Evolutionary conservation across 768 basidiomycete species (phyloP).

Genomic region (Boletus speciosus): DNA sequence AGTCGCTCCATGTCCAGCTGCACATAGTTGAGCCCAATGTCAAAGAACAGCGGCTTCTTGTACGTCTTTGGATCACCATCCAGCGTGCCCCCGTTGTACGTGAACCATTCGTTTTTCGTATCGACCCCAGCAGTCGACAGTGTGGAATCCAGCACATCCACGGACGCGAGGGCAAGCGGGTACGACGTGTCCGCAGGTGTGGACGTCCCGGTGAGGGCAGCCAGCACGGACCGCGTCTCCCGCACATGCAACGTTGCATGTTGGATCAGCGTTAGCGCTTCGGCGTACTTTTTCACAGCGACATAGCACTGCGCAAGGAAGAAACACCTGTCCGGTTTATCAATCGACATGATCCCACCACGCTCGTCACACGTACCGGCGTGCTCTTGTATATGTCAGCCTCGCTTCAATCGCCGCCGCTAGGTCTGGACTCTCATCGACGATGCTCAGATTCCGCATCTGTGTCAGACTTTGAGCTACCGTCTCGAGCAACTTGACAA

Average conservation of each 20-base stretch:
- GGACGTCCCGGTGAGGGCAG: slow-evolving; percentile 45
- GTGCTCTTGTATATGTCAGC: slow-evolving; percentile 68
- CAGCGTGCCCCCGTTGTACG: slow-evolving; percentile 64
- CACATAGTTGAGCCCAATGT: slow-evolving; percentile 91
- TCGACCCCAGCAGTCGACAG: slow-evolving; percentile 45
- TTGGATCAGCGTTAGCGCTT: slow-evolving; percentile 67
- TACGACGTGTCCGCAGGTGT: slow-evolving; percentile 45
- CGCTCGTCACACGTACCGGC: slow-evolving; percentile 46
- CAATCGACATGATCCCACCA: not conserved
- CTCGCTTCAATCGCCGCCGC: slow-evolving; percentile 75
- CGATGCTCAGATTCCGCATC: slow-evolving; percentile 77
- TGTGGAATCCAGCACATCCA: slow-evolving; percentile 52
- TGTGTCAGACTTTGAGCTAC: slow-evolving; percentile 81
- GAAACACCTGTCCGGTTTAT: slow-evolving; percentile 48
- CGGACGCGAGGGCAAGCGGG: slow-evolving; percentile 41
- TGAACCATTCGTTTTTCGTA: slow-evolving; percentile 76
- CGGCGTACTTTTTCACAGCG: slow-evolving; percentile 64
- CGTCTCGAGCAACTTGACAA: slow-evolving; percentile 86
- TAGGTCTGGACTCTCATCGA: slow-evolving; percentile 86
- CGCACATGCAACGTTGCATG: slow-evolving; percentile 72
- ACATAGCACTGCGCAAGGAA: slow-evolving; percentile 77
- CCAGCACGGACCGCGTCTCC: slow-evolving; percentile 57
- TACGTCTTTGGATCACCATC: slow-evolving; percentile 44
- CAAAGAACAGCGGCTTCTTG: slow-evolving; percentile 90
- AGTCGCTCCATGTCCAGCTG: slow-evolving; percentile 80